A percentile compares a stretch with the other conserved stretches of the same genome.
These are phyloP conservation scores for Fusarium kyushuense DNA, from an alignment of 2,329 filamentous ascomycete genomes.

Conservation along the genomic window DNA sequence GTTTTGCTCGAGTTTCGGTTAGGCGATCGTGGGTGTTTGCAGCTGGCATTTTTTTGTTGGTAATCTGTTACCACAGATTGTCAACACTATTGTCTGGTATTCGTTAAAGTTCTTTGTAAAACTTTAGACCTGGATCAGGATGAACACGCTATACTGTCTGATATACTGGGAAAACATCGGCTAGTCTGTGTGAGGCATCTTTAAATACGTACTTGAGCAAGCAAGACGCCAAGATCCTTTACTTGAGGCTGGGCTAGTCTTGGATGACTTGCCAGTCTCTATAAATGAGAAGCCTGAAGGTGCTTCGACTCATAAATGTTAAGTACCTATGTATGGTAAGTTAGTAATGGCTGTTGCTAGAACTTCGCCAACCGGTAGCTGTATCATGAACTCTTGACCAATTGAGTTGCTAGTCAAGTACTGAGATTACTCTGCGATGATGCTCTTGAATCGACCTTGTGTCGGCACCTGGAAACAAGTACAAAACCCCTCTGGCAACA, in stretches of 20 bases:
- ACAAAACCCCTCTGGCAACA: neutral
- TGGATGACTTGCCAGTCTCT: neutral
- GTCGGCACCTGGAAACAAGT: neutral
- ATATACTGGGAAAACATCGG: neutral
- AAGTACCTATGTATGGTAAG: neutral
- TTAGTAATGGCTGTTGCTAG: neutral
- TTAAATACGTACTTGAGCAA: neutral
- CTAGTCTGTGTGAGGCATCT: neutral
- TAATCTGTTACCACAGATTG: conserved; percentile 8
- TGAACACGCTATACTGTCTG: neutral
- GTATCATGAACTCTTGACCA: neutral
- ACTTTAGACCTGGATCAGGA: conserved; percentile 2
- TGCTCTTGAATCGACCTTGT: neutral
- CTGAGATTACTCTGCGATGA: neutral
- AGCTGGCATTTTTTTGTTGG: conserved; percentile 1
- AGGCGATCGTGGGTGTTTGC: conserved; percentile 5
- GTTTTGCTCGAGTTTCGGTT: conserved; percentile 12
- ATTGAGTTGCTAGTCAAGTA: neutral
- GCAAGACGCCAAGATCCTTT: neutral
- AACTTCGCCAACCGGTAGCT: no score
- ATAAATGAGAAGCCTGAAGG: neutral
- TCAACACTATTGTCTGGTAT: conserved; percentile 6
- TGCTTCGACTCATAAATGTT: no score
- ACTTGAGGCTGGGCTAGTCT: neutral
- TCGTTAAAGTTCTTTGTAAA: neutral